Evolutionary conservation across 768 basidiomycete species (phyloP).

Genomic region (Podaxis sp.): DNA sequence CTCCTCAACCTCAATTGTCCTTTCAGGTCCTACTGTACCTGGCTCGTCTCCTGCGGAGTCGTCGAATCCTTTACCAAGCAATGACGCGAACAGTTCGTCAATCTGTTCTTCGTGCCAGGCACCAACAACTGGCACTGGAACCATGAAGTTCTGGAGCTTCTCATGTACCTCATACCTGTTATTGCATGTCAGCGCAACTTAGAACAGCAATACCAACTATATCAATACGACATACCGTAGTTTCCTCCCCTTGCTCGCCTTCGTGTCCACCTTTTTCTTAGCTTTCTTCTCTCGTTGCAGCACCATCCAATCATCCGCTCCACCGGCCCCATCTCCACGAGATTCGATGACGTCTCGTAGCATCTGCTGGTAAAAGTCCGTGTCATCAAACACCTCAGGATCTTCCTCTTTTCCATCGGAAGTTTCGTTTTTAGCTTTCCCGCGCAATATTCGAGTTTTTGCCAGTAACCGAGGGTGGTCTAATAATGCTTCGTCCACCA

Average conservation of each 20-base stretch:
- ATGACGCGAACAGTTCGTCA: slow-evolving; percentile 88
- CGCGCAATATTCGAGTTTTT: slow-evolving; percentile 54
- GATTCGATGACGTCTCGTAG: slow-evolving; percentile 90
- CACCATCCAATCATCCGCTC: slow-evolving; percentile 61
- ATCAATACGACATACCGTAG: slow-evolving; percentile 55
- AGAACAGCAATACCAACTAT: slow-evolving; percentile 34
- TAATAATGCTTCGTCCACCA: slow-evolving; percentile 72
- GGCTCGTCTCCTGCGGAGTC: slow-evolving; percentile 28
- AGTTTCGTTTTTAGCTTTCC: slow-evolving; percentile 30
- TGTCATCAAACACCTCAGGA: slow-evolving; percentile 76
- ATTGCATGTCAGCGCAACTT: not conserved
- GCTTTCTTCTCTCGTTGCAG: slow-evolving; percentile 68
- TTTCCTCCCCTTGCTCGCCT: slow-evolving; percentile 94
- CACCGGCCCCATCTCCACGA: slow-evolving; percentile 40
- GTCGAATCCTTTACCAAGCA: slow-evolving; percentile 78
- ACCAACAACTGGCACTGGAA: slow-evolving; percentile 68
- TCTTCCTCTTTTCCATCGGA: slow-evolving; percentile 35
- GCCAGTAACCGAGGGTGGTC: slow-evolving; percentile 59
- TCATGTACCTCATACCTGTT: slow-evolving; percentile 82
- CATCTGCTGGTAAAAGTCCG: slow-evolving; percentile 91
- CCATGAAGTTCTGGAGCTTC: slow-evolving; percentile 96
- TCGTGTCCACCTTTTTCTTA: slow-evolving; percentile 91
- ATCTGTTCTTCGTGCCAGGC: slow-evolving; percentile 96
- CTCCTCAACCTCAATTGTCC: slow-evolving; percentile 31
- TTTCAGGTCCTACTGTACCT: slow-evolving; percentile 25